Base-by-base conservation (phyloP, 495 filamentous ascomycete genomes). In the Rusavskia elegans region DNA sequence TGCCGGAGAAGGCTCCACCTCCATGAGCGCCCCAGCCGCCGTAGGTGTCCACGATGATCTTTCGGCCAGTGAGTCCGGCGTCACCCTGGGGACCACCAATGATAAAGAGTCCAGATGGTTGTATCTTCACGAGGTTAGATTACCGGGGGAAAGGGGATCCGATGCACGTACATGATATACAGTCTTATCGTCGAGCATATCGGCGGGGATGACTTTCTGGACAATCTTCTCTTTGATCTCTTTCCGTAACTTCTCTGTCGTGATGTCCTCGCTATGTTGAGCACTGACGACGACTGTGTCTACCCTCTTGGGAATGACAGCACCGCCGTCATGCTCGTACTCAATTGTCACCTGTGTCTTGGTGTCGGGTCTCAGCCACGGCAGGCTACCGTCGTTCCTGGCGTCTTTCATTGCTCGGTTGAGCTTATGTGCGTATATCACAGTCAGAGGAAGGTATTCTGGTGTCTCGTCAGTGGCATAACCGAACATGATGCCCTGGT, bases 401-500 rank as follows among this genome's bases (percentile, higher is more conserved):
- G 90, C 87, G 59, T 78, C 76, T 57, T 80, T 84, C 92, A 98
- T 92, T 62, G 85, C 86, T 60, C 76, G 72, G 76, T 98, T 98
- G 56, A 98, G 82, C 79, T 87, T 88, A 79, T 98, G 92, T 63
- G 92, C 82, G 65, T 96, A 79, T 52, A 88, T 79, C 60, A 96
- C 74, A 58, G 92, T 96, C 63, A 98, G 74, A 56, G 92, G 92
- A 64, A 97, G 83, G 57, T 92, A 80, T 74, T 98, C 90, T 55
- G 92, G 92, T 63, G 92, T 97, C 79, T 98, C 92, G 62, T 98
- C 90, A 66, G 92, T 95, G 64, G 92, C 92, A 82, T 98, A 98
- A 59, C 92, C 92, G 71, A 98, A 98, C 92, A 98, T 98, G 78
- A 98, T 95, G 76, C 92, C 92, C 77, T 98, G 92, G 74, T 98